Percentiles rank a stretch among this genome's conserved stretches.
Evolutionary conservation across 2,329 filamentous ascomycete genomes (phyloP).

Genomic region (Daldinia eschscholtzii): DNA sequence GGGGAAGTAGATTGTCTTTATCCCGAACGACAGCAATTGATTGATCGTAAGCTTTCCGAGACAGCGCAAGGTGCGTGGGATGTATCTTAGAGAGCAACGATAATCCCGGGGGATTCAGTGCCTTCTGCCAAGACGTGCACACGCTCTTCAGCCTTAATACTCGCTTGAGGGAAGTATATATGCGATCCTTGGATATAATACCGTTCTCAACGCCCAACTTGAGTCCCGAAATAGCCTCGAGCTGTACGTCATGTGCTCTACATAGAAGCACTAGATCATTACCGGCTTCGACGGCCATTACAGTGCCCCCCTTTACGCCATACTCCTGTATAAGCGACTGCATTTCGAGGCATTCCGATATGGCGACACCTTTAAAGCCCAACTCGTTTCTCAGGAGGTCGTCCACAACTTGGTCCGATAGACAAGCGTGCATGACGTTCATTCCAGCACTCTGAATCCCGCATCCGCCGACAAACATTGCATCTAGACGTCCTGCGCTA

Average conservation of each 20-base stretch:
- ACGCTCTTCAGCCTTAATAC: slow-evolving; percentile 84
- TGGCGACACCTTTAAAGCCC: slow-evolving; percentile 90
- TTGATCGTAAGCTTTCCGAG: slow-evolving; percentile 87
- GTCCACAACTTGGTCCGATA: slow-evolving; percentile 93
- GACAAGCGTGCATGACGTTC: slow-evolving; percentile 94
- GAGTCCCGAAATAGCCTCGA: slow-evolving; percentile 90
- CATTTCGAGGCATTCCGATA: slow-evolving; percentile 97
- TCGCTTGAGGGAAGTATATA: slow-evolving; percentile 82
- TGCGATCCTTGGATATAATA: slow-evolving; percentile 83
- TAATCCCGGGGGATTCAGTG: slow-evolving; percentile 86
- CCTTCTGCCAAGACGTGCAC: slow-evolving; percentile 91
- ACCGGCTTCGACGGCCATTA: slow-evolving; percentile 97
- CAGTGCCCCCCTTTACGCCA: slow-evolving; percentile 94
- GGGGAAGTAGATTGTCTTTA: slow-evolving; percentile 84
- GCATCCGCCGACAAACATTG: slow-evolving; percentile 96
- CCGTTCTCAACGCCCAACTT: slow-evolving; percentile 91
- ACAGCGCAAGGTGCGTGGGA: slow-evolving; percentile 83
- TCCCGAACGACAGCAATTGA: slow-evolving; percentile 95
- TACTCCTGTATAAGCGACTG: slow-evolving; percentile 95
- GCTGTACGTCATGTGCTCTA: slow-evolving; percentile 86
- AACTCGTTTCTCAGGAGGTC: slow-evolving; percentile 89
- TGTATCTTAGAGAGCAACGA: slow-evolving; percentile 83
- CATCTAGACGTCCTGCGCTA: slow-evolving; percentile 81
- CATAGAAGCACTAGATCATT: slow-evolving; percentile 93
- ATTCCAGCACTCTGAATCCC: slow-evolving; percentile 91